A percentile compares a stretch with the other conserved stretches of the same genome.
Conservation (phyloP, 73 alveolate species). For the Blepharisma japonicum region DNA sequence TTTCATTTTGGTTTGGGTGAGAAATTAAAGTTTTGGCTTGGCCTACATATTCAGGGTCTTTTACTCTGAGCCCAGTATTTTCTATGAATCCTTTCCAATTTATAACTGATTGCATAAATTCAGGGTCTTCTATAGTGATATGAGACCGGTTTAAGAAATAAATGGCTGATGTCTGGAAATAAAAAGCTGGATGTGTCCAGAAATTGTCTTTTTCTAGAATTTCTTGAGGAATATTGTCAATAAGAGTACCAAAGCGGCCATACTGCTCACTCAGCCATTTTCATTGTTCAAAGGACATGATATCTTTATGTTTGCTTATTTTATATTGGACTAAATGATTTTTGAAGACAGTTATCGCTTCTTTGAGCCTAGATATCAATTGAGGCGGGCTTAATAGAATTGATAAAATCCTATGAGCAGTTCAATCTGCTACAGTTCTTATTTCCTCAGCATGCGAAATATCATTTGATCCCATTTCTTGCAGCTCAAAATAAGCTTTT, state of each 20-base stretch:
- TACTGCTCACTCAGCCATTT: conserved; percentile 16
- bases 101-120: neutral
- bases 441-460: neutral
- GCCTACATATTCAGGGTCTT: conserved; percentile 22
- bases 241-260: conserved; percentile 1
- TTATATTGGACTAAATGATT: neutral
- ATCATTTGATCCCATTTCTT: neutral
- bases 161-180: conserved; percentile 14
- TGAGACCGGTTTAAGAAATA: neutral
- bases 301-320: neutral
- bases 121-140: conserved; percentile 24
- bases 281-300: neutral
- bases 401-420: neutral
- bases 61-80: neutral
- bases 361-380: neutral
- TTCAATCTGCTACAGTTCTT: conserved; percentile 11
- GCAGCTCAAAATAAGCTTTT: conserved; percentile 2
- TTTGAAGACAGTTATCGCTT: conserved; percentile 11
- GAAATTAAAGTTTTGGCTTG: conserved; percentile 9
- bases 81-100: conserved; percentile 21
- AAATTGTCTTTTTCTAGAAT: conserved; percentile 7
- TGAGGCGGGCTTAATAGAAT: neutral
- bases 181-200: conserved; percentile 29
- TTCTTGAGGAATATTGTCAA: conserved; percentile 16
- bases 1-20: conserved; percentile 1